phyloP scores from a whole-genome alignment of 1,139 yeast genomes.

The Zygotorulaspora mrakii region DNA sequence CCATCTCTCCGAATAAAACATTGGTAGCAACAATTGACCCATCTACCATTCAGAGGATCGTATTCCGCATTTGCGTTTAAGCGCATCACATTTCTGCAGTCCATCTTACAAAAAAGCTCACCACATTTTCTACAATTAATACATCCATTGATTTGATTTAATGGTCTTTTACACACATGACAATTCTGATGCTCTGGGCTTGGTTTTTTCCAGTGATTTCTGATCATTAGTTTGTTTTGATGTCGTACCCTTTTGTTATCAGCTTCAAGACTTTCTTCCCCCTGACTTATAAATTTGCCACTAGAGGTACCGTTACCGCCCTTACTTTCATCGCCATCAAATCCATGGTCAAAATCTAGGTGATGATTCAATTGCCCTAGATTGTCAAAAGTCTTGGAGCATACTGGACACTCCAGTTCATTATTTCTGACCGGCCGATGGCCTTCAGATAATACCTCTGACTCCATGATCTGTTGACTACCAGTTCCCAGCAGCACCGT shows the following conservation, averaged over 20 bases:
- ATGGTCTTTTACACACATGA: constrained; percentile 39
- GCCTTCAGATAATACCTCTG: background rate
- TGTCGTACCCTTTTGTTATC: constrained; percentile 8
- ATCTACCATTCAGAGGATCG: constrained; percentile 50
- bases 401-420: constrained; percentile 58
- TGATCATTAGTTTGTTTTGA: constrained; percentile 36
- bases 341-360: constrained; percentile 62
- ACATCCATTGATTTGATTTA: constrained; percentile 49
- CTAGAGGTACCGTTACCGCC: background rate
- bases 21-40: constrained; percentile 65
- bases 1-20: constrained; percentile 62
- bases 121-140: constrained; percentile 75
- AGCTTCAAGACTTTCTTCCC: background rate
- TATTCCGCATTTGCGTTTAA: constrained; percentile 45
- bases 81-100: constrained; percentile 52
- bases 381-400: constrained; percentile 57
- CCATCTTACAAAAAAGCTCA: constrained; percentile 59
- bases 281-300: constrained; percentile 4
- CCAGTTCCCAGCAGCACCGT: no score
- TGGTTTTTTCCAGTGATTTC: constrained; percentile 60
- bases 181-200: constrained; percentile 42
- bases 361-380: constrained; percentile 63
- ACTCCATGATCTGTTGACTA: background rate
- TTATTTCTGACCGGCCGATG: constrained; percentile 1
- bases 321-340: constrained; percentile 28